Evolutionary conservation across 2,329 filamentous ascomycete genomes (phyloP), one percentile per base, ranked within the genome.

Genomic region (Rhinocladiella similis): DNA sequence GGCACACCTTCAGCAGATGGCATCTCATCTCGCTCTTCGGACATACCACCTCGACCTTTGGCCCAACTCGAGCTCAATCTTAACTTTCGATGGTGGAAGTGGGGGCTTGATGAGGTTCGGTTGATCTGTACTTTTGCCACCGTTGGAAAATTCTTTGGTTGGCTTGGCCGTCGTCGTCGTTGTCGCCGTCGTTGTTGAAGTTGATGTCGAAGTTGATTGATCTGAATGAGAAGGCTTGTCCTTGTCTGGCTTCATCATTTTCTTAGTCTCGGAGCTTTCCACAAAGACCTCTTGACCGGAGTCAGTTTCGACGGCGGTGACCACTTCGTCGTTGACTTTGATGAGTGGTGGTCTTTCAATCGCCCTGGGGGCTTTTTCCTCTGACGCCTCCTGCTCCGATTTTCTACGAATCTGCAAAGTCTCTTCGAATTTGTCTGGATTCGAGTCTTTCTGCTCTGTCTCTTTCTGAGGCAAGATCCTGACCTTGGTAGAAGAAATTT

Each of bases 21-120:
- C 4, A 27, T 27, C 25, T 27, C 25, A 61, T 35, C 52, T 59
- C 38, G 52, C 50, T 20, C 59, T 53, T 35, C 56, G 48, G 47
- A 62, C 43, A 35, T 52, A 62, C 56, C 56, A 62, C 47, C 59
- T 54, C 39, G 50, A 59, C 22, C 36, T 38, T 2, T 57, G 59
- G 13, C 59, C 59, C 50, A 52, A 47, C 45, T 62, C 59, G 16
- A 62, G 56, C 45, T 62, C 59, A 47, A 62, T 52, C n/a, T 36
- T 53, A 16, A 62, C 52, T 39, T 58, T 57, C n/a, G 56, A 45
- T 1, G 43, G 41, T 29, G 48, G 36, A 10, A 18, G 45, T n/a
- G 20, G 20, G 7, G 36, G 35, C n/a, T 38, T 25, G 22, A 25
- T 3, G 3, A 25, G n/a, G n/a, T n/a, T 25, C 22, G 7, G 22